phyloP scores from a whole-genome alignment of 495 filamentous ascomycete genomes.

The Aspergillus mulundensis region DNA sequence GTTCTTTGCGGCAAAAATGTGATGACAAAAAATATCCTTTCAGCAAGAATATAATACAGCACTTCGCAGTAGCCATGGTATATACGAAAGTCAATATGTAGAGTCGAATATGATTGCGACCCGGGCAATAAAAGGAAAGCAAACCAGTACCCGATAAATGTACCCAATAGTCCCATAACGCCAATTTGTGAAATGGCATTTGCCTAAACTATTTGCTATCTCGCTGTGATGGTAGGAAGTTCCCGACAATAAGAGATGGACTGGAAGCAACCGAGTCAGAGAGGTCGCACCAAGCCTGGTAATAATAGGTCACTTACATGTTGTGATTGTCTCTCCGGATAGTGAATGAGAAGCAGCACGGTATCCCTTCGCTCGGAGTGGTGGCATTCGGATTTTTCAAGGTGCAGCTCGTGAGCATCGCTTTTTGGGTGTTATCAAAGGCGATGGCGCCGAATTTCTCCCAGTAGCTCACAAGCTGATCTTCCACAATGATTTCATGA shows the following conservation, averaged over 20 bases:
- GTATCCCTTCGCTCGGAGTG: constrained; percentile 67
- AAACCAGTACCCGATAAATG: background rate
- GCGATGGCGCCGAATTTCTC: constrained; percentile 99
- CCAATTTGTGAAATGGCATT: background rate
- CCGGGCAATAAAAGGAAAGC: background rate
- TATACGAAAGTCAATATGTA: background rate
- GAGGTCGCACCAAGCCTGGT: background rate
- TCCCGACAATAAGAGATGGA: constrained; percentile 90
- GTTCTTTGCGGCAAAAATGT: background rate
- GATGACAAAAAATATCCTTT: background rate
- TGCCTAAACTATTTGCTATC: constrained; percentile 21
- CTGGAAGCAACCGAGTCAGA: constrained; percentile 42
- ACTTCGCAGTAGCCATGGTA: constrained; percentile 5
- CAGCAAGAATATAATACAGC: constrained; percentile 11
- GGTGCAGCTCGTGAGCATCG: constrained; percentile 89
- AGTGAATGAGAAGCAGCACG: constrained; percentile 96
- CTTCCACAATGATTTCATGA: constrained; percentile 92
- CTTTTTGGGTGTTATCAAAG: constrained; percentile 94
- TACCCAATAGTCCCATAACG: background rate
- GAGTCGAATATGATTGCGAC: background rate
- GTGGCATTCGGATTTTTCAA: constrained; percentile 80
- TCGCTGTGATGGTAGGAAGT: constrained; percentile 70
- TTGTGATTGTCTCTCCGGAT: constrained; percentile 92
- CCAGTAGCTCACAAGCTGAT: constrained; percentile 95
- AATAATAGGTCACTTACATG: constrained; percentile 63